Base-by-base conservation (phyloP, 1,139 yeast species). In the Scheffersomyces quercinus region DNA sequence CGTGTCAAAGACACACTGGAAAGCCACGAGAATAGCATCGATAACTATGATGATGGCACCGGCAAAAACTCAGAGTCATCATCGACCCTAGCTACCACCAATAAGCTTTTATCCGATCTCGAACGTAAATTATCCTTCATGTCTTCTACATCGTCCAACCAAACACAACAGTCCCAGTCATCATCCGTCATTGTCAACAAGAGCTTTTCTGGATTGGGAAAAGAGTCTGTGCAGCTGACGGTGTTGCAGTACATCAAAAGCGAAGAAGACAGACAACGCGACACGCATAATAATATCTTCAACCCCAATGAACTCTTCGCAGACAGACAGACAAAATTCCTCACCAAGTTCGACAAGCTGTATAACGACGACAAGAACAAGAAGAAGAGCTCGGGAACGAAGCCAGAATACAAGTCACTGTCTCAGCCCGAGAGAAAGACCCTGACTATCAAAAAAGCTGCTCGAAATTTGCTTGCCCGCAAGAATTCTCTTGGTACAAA, bases 301-400 rank as follows among this genome's bases (percentile, higher is more conserved):
- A 60, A 68, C 45, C 62, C 76, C 28, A 64, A 69, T 50, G 71
- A 65, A 32, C 54, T 73, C 38, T 73, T 58, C 46, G 60, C 65
- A 11, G 73, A 72, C 41, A 59, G 77, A 40, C 71, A 68, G 50
- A 52, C 54, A 36, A 58, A 56, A 47, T 65, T 67, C 42, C 55
- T 67, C 48, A 67, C 75, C 20, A 62, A 58, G 14, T 67, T 67
- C 38, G 65, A 60, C 33, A 59, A 59, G 28, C 51, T 51, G 39
- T 62, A 64, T 44, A 57, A 59, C 42, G 62, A 58, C 38, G 64
- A 58, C 33, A 43, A 45, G 24, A 44, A 35, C 10, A n/a, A 15
- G 11, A 35, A 35, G 28, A 30, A 30, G 15, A 9, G 37, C 36
- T 28, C 14, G 41, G 36, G 20, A 9, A 36, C 24, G 36, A 20